Evolutionary conservation across 2,329 filamentous ascomycete species (phyloP), one percentile per base, ranked within the genome.

Genomic region (Verticillium albo-atrum): DNA sequence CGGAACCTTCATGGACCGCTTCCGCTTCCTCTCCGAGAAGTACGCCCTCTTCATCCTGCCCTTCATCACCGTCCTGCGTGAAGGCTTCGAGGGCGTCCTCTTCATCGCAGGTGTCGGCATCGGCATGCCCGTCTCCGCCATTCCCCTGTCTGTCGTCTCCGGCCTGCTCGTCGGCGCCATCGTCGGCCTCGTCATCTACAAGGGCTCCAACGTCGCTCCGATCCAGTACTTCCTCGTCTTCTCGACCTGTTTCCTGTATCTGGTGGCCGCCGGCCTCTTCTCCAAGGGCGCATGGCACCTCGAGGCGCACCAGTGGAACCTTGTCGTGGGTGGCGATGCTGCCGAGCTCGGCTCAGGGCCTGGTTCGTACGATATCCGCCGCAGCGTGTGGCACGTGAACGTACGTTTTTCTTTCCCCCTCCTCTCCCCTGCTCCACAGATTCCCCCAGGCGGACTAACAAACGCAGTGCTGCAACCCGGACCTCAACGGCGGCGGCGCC

Each of bases 341-440:
- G 70, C 74, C 5, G 79, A 82, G 64, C 61, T 74, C 4, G 79
- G 79, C 58, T 63, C 64, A 12, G 90, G 90, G 0, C 82, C 90
- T 0, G 90, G 91, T 3, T 91, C 88, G 1, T 94, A 94, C 74
- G 86, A 94, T 68, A 90, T 94, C 65, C 79, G 80, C 55, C 77
- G 87, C 66, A 90, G 84, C 59, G 90, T 94, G 25, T 94, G 90
- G 90, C 90, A 94, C 69, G 84, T 94, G 61, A 92, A 94, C 71
- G 83, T 86, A 72, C 74, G 82, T 75, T 12, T 14, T 27, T 4
- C 10, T 9, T 27, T 42, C 51, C 15, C n/a, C 30, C 6, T 17
- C 27, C 17, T 27, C 6, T 4, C 14, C 4, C 3, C n/a, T n/a
- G n/a, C n/a, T 26, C 5, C 17, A 20, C 14, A 3, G 2, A 20